Conservation (phyloP, 2,329 filamentous ascomycete genomes). For the Xylaria sp. region DNA sequence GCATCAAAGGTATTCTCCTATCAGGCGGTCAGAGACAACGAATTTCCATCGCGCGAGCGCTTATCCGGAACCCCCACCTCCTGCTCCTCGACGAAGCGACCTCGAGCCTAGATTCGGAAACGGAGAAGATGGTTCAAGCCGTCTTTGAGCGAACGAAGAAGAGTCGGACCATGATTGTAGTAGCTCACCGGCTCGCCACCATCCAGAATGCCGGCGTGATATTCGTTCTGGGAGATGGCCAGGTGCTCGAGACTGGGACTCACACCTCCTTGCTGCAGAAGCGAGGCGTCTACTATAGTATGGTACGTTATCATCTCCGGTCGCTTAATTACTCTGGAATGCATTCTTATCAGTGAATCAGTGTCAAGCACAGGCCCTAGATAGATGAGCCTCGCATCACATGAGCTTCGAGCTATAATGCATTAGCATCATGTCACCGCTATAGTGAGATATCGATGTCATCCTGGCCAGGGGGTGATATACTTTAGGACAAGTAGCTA, state of each 20-base stretch:
- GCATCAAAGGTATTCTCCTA: conserved; percentile 68
- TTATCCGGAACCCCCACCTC: conserved; percentile 68
- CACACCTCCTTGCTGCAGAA: conserved; percentile 57
- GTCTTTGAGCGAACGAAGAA: conserved; percentile 69
- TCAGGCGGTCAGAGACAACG: conserved; percentile 75
- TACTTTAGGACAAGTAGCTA: background rate
- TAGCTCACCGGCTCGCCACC: conserved; percentile 77
- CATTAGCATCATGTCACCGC: background rate
- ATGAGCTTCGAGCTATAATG: background rate
- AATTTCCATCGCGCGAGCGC: conserved; percentile 72
- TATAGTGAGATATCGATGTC: background rate
- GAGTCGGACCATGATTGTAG: conserved; percentile 71
- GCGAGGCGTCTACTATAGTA: conserved; percentile 61
- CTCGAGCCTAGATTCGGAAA: conserved; percentile 67
- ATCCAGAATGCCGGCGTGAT: conserved; percentile 80
- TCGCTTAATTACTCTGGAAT: background rate
- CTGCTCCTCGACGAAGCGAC: conserved; percentile 76
- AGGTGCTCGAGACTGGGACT: conserved; percentile 59
- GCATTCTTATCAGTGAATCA: conserved; percentile 30
- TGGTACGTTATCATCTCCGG: conserved; percentile 51
- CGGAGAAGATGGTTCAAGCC: conserved; percentile 61
- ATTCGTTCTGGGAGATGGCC: conserved; percentile 74
- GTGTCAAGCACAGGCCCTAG: conserved; percentile 42
- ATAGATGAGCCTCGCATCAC: conserved; percentile 26
- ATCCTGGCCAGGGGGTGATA: background rate